phyloP scores from a whole-genome alignment of 106 monocot species.

The Apostasia ramifera region DNA sequence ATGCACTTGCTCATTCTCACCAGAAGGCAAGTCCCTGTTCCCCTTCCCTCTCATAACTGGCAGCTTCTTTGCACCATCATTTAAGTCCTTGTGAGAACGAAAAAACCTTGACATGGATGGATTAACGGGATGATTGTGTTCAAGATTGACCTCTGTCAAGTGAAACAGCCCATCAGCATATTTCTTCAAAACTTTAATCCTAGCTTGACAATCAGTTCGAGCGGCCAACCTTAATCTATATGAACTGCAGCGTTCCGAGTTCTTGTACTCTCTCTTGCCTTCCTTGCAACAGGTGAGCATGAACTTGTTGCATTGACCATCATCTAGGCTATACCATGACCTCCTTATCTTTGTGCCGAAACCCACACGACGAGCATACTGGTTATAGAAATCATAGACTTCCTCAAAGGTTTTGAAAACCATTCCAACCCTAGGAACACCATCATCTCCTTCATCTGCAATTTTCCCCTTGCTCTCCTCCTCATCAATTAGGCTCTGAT shows the following conservation, averaged over 20 bases:
- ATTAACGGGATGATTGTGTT: constrained; percentile 49
- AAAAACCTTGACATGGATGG: constrained; percentile 42
- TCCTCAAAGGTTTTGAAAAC: constrained; percentile 39
- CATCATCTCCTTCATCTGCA: constrained; percentile 7
- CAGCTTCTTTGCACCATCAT: constrained; percentile 27
- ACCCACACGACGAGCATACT: constrained; percentile 33
- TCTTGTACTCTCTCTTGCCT: constrained; percentile 45
- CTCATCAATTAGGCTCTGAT: neutral
- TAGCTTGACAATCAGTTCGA: constrained; percentile 41
- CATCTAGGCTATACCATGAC: constrained; percentile 49
- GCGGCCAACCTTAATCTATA: constrained; percentile 40
- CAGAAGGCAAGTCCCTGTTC: constrained; percentile 11
- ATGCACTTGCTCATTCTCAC: constrained; percentile 27
- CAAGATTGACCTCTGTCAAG: constrained; percentile 38
- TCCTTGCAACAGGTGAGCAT: constrained; percentile 48
- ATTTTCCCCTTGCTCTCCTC: constrained; percentile 7
- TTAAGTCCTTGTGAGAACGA: constrained; percentile 34
- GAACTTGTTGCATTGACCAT: constrained; percentile 43
- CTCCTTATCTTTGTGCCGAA: constrained; percentile 47
- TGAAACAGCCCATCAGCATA: constrained; percentile 43
- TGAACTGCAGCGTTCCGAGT: constrained; percentile 34
- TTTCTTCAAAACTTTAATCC: constrained; percentile 38
- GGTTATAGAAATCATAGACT: constrained; percentile 42
- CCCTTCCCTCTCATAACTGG: constrained; percentile 27
- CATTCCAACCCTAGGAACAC: constrained; percentile 28